Base-by-base conservation (phyloP, 2,329 filamentous ascomycete species). In the Penicillium rolfsii region DNA sequence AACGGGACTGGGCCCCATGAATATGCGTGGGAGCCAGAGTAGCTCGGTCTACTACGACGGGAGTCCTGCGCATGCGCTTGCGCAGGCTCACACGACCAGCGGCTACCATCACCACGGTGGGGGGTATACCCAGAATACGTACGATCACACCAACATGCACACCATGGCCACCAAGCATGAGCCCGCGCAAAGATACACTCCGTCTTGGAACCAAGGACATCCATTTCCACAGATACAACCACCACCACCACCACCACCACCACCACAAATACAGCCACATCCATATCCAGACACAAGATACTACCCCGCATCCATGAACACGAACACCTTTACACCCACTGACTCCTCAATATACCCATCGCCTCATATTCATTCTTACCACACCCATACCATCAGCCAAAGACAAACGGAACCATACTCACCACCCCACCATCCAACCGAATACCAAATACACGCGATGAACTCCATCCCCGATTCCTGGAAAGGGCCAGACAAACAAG, bases 401-500 rank as follows among this genome's bases (percentile, higher is more conserved):
- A 35, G 3, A 3, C 28, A 33, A 41, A n/a, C 50, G 1, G 22
- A 55, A 30, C 16, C 40, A 30, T 22, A 35, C 26, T 19, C 30
- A 33, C 30, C 12, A n/a, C 26, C 52, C 14, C 8, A 19, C 52
- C 52, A 57, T 9, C 24, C 52, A 12, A 43, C 52, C 36, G 52
- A 54, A 35, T 54, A 43, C 52, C 52, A 54, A 35, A 12, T 41
- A 2, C 53, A 36, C 30, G 43, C 53, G 3, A 46, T 56, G 36
- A 36, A 64, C 16, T 57, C 64, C 4, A 59, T 66, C 22, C 58
- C 67, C 6, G 54, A 52, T 28, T 71, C 66, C 8, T 73, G 71
- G 71, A 69, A 64, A 33, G 65, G 57, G 1, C 55, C 66, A 22
- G 71, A 67, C 19, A 72, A 71, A 59, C 57, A 67, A 22, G 59